A percentile compares a stretch with the other conserved stretches of the same genome.
Conservation (phyloP, 2,329 filamentous ascomycete species). For the Paraphoma sp. region DNA sequence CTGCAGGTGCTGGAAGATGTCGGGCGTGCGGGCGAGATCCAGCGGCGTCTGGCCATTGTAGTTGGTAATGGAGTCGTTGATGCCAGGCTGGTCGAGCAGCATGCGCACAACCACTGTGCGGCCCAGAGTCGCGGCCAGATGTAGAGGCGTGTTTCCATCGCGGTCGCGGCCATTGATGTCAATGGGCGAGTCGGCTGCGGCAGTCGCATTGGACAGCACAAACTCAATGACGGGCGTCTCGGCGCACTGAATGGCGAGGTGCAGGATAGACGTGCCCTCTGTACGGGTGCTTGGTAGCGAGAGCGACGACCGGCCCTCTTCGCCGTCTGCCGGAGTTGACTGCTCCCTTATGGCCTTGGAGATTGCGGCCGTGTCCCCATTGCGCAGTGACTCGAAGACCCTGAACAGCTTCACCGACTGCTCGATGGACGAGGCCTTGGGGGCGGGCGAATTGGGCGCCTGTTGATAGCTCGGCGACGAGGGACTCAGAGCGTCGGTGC, state of each 20-base stretch:
- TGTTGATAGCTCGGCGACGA: conserved; percentile 22
- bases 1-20: conserved; percentile 95
- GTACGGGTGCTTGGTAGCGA: conserved; percentile 54
- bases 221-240: conserved; percentile 93
- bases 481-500: conserved; percentile 25
- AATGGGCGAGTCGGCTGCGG: conserved; percentile 64
- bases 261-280: conserved; percentile 88
- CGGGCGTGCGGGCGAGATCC: conserved; percentile 87
- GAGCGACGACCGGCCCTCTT: conserved; percentile 59
- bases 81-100: conserved; percentile 78
- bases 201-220: conserved; percentile 72
- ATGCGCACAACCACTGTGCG: conserved; percentile 81
- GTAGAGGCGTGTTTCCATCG: conserved; percentile 92
- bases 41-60: conserved; percentile 83
- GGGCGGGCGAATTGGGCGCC: conserved; percentile 35
- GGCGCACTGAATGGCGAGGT: conserved; percentile 94
- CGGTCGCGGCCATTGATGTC: conserved; percentile 91
- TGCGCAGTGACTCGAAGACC: conserved; percentile 89
- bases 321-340: conserved; percentile 54
- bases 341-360: conserved; percentile 81
- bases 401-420: conserved; percentile 95
- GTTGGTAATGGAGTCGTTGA: conserved; percentile 90
- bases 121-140: conserved; percentile 84
- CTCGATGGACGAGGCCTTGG: conserved; percentile 68
- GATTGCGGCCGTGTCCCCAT: conserved; percentile 88